Evolutionary conservation across 257 asterid species (phyloP).

Genomic region (Nicotiana tabacum): DNA sequence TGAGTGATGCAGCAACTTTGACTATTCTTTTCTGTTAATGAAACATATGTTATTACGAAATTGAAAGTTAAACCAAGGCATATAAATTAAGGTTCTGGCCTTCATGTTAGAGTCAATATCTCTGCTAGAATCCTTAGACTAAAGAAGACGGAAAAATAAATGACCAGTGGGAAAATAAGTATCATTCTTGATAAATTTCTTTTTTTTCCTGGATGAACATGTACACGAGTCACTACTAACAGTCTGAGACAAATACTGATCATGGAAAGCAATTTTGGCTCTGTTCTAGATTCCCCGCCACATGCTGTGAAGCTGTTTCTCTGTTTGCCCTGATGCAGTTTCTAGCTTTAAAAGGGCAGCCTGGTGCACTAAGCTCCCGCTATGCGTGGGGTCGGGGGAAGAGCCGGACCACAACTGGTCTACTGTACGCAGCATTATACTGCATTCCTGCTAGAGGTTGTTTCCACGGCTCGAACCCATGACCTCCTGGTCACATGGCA

Average conservation of each 20-base stretch:
- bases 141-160: neutral
- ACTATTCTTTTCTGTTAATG: neutral
- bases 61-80: neutral
- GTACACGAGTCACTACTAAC: neutral
- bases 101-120: neutral
- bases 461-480: no score
- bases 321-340: neutral
- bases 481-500: no score
- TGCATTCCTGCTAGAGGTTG: no score
- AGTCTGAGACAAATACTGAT: neutral
- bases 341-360: neutral
- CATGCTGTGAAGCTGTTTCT: neutral
- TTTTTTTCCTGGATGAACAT: neutral
- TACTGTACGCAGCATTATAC: no score
- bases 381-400: no score
- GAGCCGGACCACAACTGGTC: no score
- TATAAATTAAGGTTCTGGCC: neutral
- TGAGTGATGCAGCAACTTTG: slow-evolving; percentile 4
- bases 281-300: neutral
- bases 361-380: no score
- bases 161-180: neutral
- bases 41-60: neutral
- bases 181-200: neutral
- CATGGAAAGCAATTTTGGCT: neutral
- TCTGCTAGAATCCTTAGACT: neutral